These are phyloP conservation scores for Malus orientalis DNA, from an alignment of 306 rosid species.

Conservation along the genomic window DNA sequence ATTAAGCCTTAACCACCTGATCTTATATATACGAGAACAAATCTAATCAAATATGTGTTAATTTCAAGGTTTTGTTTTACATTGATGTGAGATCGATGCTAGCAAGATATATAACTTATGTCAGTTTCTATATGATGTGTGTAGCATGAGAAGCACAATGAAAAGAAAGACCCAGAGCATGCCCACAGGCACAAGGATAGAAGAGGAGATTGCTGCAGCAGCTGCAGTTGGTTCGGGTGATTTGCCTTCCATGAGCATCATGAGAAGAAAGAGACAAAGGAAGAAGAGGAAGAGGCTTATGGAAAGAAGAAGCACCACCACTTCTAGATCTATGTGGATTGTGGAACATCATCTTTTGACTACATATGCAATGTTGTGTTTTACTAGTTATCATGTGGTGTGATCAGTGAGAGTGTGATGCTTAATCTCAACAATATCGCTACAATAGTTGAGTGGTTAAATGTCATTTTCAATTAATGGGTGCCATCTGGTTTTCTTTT, in stretches of 20 bases:
- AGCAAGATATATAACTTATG: too few species aligned
- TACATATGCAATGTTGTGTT: too few species aligned
- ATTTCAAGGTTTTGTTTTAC: too few species aligned
- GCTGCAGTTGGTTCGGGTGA: slow-evolving; percentile 59
- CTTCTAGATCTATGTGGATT: slow-evolving; percentile 12
- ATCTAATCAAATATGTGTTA: too few species aligned
- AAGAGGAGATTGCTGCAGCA: slow-evolving; percentile 59
- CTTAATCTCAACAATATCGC: neutral
- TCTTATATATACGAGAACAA: too few species aligned
- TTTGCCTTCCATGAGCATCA: slow-evolving; percentile 72
- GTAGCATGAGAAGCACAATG: slow-evolving; percentile 64
- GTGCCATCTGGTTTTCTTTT: neutral
- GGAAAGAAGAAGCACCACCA: slow-evolving; percentile 65
- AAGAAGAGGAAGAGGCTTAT: slow-evolving; percentile 52
- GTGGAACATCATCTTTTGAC: too few species aligned
- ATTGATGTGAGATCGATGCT: too few species aligned
- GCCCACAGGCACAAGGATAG: slow-evolving; percentile 66
- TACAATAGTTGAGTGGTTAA: neutral
- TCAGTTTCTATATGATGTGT: neutral
- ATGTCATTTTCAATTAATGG: neutral
- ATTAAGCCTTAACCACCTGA: too few species aligned
- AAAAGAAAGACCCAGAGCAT: slow-evolving; percentile 51
- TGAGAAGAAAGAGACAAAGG: slow-evolving; percentile 50
- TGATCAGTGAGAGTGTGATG: neutral
- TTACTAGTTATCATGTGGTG: too few species aligned